Evolutionary conservation across 2,329 filamentous ascomycete genomes (phyloP).

Genomic region (Penicillium rolfsii): DNA sequence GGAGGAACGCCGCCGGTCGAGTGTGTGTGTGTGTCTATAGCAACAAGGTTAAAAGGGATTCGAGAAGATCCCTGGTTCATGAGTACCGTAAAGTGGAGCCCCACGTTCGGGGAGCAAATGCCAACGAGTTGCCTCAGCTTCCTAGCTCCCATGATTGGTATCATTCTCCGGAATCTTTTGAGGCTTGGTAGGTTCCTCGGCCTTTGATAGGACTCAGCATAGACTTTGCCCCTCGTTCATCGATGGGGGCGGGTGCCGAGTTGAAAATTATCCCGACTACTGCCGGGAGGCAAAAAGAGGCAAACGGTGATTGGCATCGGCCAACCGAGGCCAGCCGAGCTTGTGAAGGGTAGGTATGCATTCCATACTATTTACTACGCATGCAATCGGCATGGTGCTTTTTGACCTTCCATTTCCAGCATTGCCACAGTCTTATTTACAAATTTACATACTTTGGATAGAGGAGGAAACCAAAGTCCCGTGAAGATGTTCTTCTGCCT

Average conservation of each 20-base stretch:
- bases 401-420: constrained; percentile 18
- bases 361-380: not conserved
- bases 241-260: constrained; percentile 2
- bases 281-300: not conserved
- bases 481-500: constrained; percentile 14
- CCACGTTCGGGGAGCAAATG: constrained; percentile 28
- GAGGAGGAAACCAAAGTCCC: constrained; percentile 2
- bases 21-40: not conserved
- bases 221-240: not conserved
- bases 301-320: constrained; percentile 6
- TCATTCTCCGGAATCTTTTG: not conserved
- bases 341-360: constrained; percentile 11
- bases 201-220: not conserved
- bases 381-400: not conserved
- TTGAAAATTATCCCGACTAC: constrained; percentile 6
- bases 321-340: constrained; percentile 24
- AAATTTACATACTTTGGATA: not conserved
- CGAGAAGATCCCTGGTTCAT: constrained; percentile 20
- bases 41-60: constrained; percentile 22
- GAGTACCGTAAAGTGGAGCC: constrained; percentile 21
- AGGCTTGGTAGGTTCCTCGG: not conserved
- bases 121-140: constrained; percentile 19
- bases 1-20: not conserved
- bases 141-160: not conserved
- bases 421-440: constrained; percentile 15